Evolutionary conservation across 2,329 filamentous ascomycete genomes (phyloP).

Genomic region (Paraconiothyrium sp.): DNA sequence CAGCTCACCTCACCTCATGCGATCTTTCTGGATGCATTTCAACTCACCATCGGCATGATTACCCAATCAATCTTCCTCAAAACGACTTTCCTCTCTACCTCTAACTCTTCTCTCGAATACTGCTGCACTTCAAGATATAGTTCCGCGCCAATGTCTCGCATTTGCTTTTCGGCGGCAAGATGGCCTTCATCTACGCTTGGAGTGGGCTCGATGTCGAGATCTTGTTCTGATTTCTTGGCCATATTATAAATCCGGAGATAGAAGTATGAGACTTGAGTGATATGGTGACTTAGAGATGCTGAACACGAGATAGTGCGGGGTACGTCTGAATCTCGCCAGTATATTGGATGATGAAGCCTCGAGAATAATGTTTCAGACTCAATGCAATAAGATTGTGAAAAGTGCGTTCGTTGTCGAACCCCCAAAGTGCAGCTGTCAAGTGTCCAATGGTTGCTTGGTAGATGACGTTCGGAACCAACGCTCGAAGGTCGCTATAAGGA

Average conservation of each 20-base stretch:
- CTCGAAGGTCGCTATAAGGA: too few species aligned
- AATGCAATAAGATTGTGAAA: too few species aligned
- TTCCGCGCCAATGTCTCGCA: conserved; percentile 56
- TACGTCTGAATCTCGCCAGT: not conserved
- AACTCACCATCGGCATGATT: conserved; percentile 57
- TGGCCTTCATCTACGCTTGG: conserved; percentile 41
- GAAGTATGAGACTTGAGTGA: not conserved
- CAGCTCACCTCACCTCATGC: not conserved
- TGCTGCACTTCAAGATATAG: conserved; percentile 57
- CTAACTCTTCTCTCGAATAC: conserved; percentile 55
- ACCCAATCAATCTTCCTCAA: conserved; percentile 57
- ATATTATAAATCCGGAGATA: not conserved
- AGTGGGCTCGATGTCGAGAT: conserved; percentile 33
- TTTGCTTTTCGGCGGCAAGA: conserved; percentile 43
- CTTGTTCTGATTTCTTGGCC: conserved; percentile 34
- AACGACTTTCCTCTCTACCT: conserved; percentile 54
- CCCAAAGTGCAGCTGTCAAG: not conserved
- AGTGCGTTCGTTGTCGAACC: not conserved
- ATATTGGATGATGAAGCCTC: not conserved
- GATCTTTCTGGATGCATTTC: too few species aligned
- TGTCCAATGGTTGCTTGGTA: not conserved
- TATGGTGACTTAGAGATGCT: not conserved
- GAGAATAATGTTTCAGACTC: not conserved
- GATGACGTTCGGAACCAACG: not conserved
- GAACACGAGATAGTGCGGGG: not conserved